Conservation (phyloP, 2,329 filamentous ascomycete species). For the Fonsecaea pugnacius region DNA sequence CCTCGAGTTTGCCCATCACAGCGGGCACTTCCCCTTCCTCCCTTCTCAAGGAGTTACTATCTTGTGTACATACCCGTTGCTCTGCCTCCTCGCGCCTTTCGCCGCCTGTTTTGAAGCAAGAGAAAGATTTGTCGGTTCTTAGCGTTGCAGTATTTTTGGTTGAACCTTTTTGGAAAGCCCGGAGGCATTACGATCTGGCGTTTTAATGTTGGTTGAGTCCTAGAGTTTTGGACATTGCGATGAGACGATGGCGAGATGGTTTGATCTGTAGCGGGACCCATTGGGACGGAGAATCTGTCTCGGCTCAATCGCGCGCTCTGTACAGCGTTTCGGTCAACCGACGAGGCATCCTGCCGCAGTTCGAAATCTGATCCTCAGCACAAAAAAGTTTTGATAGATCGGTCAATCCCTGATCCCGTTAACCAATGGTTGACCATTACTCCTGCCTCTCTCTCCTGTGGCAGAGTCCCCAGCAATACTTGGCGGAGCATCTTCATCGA, state of each 20-base stretch:
- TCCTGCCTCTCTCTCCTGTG: constrained; percentile 27
- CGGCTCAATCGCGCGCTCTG: not conserved
- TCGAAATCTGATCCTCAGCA: constrained; percentile 2
- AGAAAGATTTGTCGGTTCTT: constrained; percentile 14
- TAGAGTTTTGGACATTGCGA: constrained; percentile 17
- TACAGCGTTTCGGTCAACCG: not conserved
- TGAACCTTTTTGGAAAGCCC: constrained; percentile 14
- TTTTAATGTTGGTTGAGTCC: constrained; percentile 19
- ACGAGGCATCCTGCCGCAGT: not conserved
- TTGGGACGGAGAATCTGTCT: not conserved
- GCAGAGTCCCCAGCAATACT: constrained; percentile 10
- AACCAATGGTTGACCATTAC: constrained; percentile 26
- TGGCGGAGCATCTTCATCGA: constrained; percentile 40
- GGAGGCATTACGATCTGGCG: constrained; percentile 23
- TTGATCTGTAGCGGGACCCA: not conserved
- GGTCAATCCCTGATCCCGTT: constrained; percentile 33
- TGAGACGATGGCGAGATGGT: constrained; percentile 8
- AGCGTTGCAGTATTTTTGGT: constrained; percentile 20
- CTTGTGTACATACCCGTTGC: constrained; percentile 23
- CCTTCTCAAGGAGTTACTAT: not conserved
- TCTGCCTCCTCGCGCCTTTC: constrained; percentile 9
- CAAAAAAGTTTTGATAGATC: constrained; percentile 13
- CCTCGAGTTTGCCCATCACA: not conserved
- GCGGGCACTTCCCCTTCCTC: not conserved
- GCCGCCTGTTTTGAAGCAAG: not conserved